Evolutionary conservation across 345 rosid genomes (phyloP).

Genomic region (Citrus australasica): DNA sequence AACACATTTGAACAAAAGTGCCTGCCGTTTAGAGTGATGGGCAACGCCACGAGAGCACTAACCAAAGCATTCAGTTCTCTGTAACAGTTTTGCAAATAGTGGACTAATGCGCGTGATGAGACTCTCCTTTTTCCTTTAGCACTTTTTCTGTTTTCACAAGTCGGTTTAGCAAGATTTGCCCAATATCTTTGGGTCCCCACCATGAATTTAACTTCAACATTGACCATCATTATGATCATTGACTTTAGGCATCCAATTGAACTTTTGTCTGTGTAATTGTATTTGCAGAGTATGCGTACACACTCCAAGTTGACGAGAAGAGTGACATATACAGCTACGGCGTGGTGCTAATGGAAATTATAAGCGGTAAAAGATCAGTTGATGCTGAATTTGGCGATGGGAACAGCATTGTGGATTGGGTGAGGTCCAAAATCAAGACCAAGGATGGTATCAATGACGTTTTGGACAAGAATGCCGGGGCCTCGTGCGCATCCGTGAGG

Average conservation of each 20-base stretch:
- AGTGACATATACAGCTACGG: conserved; percentile 96
- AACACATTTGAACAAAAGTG: no score
- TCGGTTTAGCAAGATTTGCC: not conserved
- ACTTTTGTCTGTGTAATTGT: not conserved
- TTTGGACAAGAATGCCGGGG: conserved; percentile 76
- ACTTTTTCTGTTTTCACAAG: not conserved
- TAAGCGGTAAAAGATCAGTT: conserved; percentile 77
- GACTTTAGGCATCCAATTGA: conserved; percentile 3
- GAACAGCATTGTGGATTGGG: conserved; percentile 95
- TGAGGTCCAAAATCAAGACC: conserved; percentile 64
- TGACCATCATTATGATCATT: conserved; percentile 11
- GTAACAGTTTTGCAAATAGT: conserved; percentile 7
- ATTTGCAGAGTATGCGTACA: conserved; percentile 83
- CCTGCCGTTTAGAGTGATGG: no score
- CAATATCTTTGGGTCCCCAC: conserved; percentile 18
- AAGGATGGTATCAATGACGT: conserved; percentile 58
- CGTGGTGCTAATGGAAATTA: conserved; percentile 82
- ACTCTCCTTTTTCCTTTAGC: not conserved
- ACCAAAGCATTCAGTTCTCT: not conserved
- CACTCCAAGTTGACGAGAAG: conserved; percentile 92
- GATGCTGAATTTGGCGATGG: conserved; percentile 93
- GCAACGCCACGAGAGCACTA: not conserved
- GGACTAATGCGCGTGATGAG: conserved; percentile 32
- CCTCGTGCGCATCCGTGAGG: conserved; percentile 55
- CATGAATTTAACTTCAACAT: not conserved